Evolutionary conservation across 306 rosid genomes (phyloP).

Genomic region (Fagus crenata): DNA sequence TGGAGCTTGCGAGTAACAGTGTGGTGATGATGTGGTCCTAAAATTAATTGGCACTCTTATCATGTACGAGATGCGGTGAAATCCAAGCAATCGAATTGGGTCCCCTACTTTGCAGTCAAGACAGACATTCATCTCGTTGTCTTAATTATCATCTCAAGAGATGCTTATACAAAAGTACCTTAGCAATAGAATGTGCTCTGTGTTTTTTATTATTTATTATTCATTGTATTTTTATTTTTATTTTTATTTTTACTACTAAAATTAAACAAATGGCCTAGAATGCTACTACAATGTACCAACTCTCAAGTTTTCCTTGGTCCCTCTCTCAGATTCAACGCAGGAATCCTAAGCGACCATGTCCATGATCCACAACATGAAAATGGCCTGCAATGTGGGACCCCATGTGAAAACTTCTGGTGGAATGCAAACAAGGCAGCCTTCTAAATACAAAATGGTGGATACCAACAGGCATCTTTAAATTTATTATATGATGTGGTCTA

Average conservation of each 20-base stretch:
- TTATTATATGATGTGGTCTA: too few species aligned
- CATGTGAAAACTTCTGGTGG: constrained; percentile 11
- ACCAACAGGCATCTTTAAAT: too few species aligned
- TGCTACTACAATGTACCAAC: too few species aligned
- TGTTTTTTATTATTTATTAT: too few species aligned
- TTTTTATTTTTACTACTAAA: too few species aligned
- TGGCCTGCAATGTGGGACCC: constrained; percentile 29
- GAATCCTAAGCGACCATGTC: constrained; percentile 34
- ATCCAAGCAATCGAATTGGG: constrained; percentile 55
- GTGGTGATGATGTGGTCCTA: constrained; percentile 28
- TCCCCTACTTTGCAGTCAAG: constrained; percentile 29
- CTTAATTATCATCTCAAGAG: constrained; percentile 12
- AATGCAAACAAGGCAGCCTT: too few species aligned
- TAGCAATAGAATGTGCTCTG: too few species aligned
- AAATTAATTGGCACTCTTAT: constrained; percentile 20
- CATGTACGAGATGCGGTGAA: constrained; percentile 48
- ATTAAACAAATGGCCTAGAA: too few species aligned
- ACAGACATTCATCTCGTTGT: constrained; percentile 21
- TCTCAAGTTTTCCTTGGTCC: too few species aligned
- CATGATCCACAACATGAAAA: constrained; percentile 12
- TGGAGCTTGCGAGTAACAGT: not conserved
- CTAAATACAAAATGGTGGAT: too few species aligned
- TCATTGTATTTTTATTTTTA: too few species aligned
- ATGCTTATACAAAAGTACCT: not conserved
- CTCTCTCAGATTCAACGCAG: not conserved